Base-by-base conservation (phyloP, 495 filamentous ascomycete species). In the Talaromyces proteolyticus region DNA sequence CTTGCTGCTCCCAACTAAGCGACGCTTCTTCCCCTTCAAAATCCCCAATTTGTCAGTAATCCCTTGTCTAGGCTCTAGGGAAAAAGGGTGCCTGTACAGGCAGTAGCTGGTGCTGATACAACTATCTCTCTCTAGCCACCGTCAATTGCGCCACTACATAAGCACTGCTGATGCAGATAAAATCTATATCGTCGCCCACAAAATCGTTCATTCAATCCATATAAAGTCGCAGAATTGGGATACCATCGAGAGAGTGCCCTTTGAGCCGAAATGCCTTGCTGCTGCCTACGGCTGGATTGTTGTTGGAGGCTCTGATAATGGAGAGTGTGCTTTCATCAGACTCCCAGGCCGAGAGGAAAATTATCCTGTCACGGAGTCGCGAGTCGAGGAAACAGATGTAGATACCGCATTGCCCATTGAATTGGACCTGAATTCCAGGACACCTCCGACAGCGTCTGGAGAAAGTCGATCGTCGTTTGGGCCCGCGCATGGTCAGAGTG, bases 131-230 rank as follows among this genome's bases (percentile, higher is more conserved):
- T 44, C 54, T 63, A 96, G 91, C 54, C 93, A 98, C 66, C 87
- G 84, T 73, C 93, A 98, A 68, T 79, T 98, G 42, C 88, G 91
- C 44, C 90, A 94, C 56, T 82, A 95, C 54, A 85, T 97, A 59
- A 92, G 87, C 64, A 85, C 82, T 23, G 84, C 88, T 47, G 78
- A 84, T 50, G 78, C 81, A 19, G 80, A 89, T 67, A 64, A 81
- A 54, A 77, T 98, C 56, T 95, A 91, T 72, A 93, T 92, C 57
- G 88, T 89, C 44, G 80, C 77, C 58, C 82, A 85, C 44, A 65
- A 78, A 55, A 79, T 91, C 42, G 74, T 98, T 37, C 89, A 84
- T 64, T 77, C 76, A 5, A 76, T 94, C 18, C 79, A 93, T 52
- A 80, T 87, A 5, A 75, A 76, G 42, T 84, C 86, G 1, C 78